Base-by-base conservation (phyloP, 2,329 filamentous ascomycete genomes). In the Neurospora crassa region DNA sequence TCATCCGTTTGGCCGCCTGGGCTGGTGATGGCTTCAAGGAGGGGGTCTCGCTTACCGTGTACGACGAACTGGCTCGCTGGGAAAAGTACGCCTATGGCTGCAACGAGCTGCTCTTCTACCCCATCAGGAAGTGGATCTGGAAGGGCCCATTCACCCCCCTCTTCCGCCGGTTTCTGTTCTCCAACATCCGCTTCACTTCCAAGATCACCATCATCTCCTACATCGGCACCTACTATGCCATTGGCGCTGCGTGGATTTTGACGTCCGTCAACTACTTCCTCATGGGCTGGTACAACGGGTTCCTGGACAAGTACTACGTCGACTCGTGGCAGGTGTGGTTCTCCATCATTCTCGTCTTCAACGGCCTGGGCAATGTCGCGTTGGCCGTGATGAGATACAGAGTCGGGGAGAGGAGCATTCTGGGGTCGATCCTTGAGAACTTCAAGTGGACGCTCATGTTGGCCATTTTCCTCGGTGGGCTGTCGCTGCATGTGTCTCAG, bases 51-150 rank as follows among this genome's bases (percentile, higher is more conserved):
- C 83, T 95, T 71, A 95, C 92, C 0, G 91, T 95, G 11, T 94
- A 95, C 78, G 92, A 95, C 80, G 92, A 95, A 80, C 84, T 95
- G 72, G 90, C 91, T 1, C 90, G 92, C 71, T 95, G 92, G 92
- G 92, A 95, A 78, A 95, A 95, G 81, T 94, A 94, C 78, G 92
- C 92, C 3, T 94, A 93, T 76, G 92, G 92, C 45, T 94, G 92
- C 81, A 92, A 92, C 79, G 92, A 94, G 82, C 84, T 95, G 71
- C 85, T 95, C 71, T 95, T 96, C 83, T 87, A 95, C 78, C 92
- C 92, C 3, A 83, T 95, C 72, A 86, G 87, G 72, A 89, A 88
- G 75, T 95, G 92, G 92, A 79, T 89, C 67, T 89, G 85, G 78
- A 87, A 85, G 18, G 92, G 92, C 0, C 92, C 92, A 40, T 92